Evolutionary conservation across 805 yeast species (phyloP).

Genomic region (Suhomyces vadensis): DNA sequence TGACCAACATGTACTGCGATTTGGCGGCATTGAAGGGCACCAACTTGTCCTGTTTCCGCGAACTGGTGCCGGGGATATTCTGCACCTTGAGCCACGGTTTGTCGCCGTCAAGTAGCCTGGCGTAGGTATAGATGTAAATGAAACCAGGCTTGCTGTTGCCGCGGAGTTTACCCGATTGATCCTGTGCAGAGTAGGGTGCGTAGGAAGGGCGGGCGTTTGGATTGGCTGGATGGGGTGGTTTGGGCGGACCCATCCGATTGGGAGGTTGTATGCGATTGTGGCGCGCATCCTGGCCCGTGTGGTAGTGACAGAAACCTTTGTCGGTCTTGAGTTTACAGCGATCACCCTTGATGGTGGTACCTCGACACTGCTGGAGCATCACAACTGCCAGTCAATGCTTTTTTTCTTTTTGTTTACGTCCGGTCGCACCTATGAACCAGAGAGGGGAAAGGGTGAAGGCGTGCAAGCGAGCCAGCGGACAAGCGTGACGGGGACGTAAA

Average conservation of each 20-base stretch:
- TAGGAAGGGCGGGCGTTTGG: neutral
- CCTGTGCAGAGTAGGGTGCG: neutral
- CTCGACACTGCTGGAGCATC: conserved; percentile 34
- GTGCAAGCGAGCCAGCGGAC: too few relatives aligned
- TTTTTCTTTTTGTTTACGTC: neutral
- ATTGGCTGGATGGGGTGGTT: conserved; percentile 1
- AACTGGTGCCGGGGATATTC: conserved; percentile 25
- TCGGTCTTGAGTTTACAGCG: conserved; percentile 36
- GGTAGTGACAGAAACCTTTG: conserved; percentile 37
- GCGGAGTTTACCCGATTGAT: neutral
- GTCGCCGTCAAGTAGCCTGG: conserved; percentile 34
- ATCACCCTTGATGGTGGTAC: conserved; percentile 41
- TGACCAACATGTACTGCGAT: conserved; percentile 43
- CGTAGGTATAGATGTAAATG: conserved; percentile 53
- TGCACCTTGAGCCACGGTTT: conserved; percentile 41
- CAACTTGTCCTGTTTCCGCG: conserved; percentile 24
- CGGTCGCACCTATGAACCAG: too few relatives aligned
- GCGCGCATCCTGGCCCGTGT: conserved; percentile 13
- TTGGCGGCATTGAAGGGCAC: conserved; percentile 36
- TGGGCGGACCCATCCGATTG: neutral
- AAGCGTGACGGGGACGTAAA: too few relatives aligned
- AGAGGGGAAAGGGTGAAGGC: too few relatives aligned
- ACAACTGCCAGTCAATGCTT: neutral
- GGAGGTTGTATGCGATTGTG: too few relatives aligned
- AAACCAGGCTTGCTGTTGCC: conserved; percentile 32